Evolutionary conservation across 129 eudicot genomes (phyloP).

Genomic region (Apium graveolens): DNA sequence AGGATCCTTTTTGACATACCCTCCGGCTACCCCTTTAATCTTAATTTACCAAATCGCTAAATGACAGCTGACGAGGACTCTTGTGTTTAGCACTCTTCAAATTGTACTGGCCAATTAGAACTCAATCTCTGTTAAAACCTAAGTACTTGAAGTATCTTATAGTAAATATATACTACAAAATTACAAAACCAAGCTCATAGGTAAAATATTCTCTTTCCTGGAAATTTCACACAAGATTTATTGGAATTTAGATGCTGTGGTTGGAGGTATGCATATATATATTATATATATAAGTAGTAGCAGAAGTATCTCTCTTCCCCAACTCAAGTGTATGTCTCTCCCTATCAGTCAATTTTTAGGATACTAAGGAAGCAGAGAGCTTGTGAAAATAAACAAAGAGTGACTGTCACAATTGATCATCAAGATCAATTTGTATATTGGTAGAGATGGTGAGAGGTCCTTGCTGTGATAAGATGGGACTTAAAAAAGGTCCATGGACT

Average conservation of each 20-base stretch:
- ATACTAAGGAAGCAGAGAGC: neutral
- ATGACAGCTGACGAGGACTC: neutral
- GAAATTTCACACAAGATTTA: neutral
- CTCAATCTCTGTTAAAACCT: neutral
- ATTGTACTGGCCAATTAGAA: slow-evolving; percentile 1
- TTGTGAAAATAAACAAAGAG: neutral
- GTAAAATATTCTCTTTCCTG: neutral
- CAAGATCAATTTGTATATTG: neutral
- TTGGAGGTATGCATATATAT: neutral
- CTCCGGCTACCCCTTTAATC: neutral
- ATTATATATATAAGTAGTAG: neutral
- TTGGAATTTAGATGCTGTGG: neutral
- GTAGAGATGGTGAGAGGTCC: slow-evolving; percentile 30
- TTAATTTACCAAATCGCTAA: neutral
- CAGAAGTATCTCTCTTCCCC: neutral
- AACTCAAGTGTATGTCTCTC: neutral
- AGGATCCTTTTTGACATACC: no score
- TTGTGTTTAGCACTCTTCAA: neutral
- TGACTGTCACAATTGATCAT: neutral
- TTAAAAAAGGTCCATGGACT: slow-evolving; percentile 37
- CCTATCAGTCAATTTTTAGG: neutral
- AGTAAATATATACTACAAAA: neutral
- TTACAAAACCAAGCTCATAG: neutral
- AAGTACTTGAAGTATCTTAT: neutral
- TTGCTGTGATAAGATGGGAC: slow-evolving; percentile 16